These are phyloP conservation scores for Maudiozyma barnettii DNA, from an alignment of 805 yeast species.

Conservation along the genomic window DNA sequence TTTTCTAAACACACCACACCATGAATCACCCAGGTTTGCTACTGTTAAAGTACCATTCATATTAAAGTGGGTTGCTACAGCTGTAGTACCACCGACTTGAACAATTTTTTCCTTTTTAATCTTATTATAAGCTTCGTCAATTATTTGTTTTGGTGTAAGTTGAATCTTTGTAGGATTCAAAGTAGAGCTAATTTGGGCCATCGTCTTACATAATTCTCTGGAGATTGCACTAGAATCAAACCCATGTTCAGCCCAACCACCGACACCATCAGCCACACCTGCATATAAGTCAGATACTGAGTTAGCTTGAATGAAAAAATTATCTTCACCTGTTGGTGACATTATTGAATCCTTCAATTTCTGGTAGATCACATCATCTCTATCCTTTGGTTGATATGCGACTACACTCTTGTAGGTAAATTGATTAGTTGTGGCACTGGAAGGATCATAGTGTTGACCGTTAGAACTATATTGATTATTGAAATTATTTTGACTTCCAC, in stretches of 20 bases:
- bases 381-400: constrained; percentile 65
- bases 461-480: neutral
- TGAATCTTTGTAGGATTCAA: constrained; percentile 5
- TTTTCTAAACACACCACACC: constrained; percentile 78
- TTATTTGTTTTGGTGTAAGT: constrained; percentile 37
- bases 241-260: constrained; percentile 93
- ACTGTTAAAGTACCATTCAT: constrained; percentile 45
- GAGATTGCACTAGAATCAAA: constrained; percentile 83
- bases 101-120: constrained; percentile 49
- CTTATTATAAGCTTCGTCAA: constrained; percentile 46
- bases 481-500: constrained; percentile 6
- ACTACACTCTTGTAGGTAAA: constrained; percentile 50
- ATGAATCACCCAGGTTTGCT: constrained; percentile 89
- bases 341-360: constrained; percentile 28
- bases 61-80: constrained; percentile 68
- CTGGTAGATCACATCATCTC: constrained; percentile 41
- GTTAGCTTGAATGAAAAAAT: constrained; percentile 41
- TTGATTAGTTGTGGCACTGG: constrained; percentile 8
- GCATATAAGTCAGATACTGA: constrained; percentile 35
- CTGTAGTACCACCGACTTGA: constrained; percentile 89
- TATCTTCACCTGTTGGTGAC: constrained; percentile 75
- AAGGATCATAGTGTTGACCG: constrained; percentile 1
- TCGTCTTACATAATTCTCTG: constrained; percentile 58
- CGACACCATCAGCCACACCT: constrained; percentile 96
- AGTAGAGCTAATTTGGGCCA: constrained; percentile 30